A percentile compares a stretch with the other conserved stretches of the same genome.
Conservation (phyloP, 106 monocot genomes). For the Iris macrosiphon region DNA sequence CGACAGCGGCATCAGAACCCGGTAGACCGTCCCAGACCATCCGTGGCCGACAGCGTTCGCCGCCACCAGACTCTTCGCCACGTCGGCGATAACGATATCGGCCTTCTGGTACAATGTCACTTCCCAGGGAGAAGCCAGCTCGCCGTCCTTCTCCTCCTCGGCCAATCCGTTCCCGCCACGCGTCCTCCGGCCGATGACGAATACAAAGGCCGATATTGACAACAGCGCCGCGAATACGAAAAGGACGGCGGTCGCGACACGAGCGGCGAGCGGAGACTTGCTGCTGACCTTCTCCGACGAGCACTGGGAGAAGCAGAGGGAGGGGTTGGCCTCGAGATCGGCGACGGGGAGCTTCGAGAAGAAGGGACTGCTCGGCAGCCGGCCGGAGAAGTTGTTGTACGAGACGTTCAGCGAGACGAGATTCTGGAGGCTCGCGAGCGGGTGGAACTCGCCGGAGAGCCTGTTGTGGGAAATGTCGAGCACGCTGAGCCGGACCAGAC, state of each 20-base stretch:
- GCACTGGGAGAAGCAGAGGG: slow-evolving; percentile 45
- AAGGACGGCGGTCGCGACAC: slow-evolving; percentile 44
- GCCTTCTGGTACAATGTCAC: slow-evolving; percentile 84
- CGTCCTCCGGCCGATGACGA: slow-evolving; percentile 14
- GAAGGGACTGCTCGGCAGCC: slow-evolving; percentile 46
- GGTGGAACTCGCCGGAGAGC: slow-evolving; percentile 51
- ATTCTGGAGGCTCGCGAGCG: slow-evolving; percentile 59
- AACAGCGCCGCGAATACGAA: slow-evolving; percentile 36
- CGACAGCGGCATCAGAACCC: slow-evolving; percentile 23
- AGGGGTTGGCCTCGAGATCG: slow-evolving; percentile 62
- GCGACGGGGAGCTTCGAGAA: slow-evolving; percentile 67
- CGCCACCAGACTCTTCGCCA: slow-evolving; percentile 38
- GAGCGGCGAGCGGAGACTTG: slow-evolving; percentile 15
- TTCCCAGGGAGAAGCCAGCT: slow-evolving; percentile 76
- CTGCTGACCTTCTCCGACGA: not conserved
- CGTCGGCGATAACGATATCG: slow-evolving; percentile 49
- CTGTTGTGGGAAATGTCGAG: slow-evolving; percentile 85
- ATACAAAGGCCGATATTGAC: slow-evolving; percentile 12
- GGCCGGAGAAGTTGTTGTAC: slow-evolving; percentile 76
- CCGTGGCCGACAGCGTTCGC: slow-evolving; percentile 56
- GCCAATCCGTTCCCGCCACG: not conserved
- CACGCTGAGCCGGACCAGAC: slow-evolving; percentile 45
- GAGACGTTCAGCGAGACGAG: slow-evolving; percentile 76
- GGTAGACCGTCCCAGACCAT: slow-evolving; percentile 73
- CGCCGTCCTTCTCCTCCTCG: slow-evolving; percentile 41